A percentile compares a stretch with the other conserved stretches of the same genome.
Conservation (phyloP, 352 stramenopile species). For the Ophiocytium majus region DNA sequence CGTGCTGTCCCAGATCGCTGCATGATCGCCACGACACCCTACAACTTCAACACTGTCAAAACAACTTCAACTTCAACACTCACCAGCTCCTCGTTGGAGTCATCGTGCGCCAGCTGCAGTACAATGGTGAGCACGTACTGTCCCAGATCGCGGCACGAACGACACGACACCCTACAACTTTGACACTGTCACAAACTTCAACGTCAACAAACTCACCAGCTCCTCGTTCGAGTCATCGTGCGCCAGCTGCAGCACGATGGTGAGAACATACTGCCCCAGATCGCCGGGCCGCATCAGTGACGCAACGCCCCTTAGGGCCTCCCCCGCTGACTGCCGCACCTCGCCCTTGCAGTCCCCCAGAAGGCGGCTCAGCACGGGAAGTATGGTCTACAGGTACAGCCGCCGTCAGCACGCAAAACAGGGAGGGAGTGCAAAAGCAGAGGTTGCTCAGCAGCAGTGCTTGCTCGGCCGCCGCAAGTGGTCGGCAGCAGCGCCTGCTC, state of each 20-base stretch:
- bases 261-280: constrained; percentile 81
- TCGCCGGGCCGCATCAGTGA: constrained; percentile 74
- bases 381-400: constrained; percentile 41
- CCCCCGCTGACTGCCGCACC: constrained; percentile 75
- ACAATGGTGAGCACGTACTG: constrained; percentile 85
- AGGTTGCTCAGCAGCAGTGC: no score
- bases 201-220: constrained; percentile 22
- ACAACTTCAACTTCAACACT: neutral
- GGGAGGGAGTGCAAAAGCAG: no score
- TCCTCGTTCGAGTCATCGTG: constrained; percentile 66
- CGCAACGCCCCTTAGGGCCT: constrained; percentile 78
- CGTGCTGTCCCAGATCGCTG: constrained; percentile 81
- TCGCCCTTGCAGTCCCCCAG: constrained; percentile 76
- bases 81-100: constrained; percentile 26
- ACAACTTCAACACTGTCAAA: no score
- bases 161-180: neutral
- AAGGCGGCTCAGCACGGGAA: constrained; percentile 71
- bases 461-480: no score
- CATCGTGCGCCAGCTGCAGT: constrained; percentile 77
- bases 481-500: no score
- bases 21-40: no score
- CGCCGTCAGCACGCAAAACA: no score
- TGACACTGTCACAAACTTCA: constrained; percentile 3
- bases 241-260: constrained; percentile 81
- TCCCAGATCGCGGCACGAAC: constrained; percentile 66